These are phyloP conservation scores for Hericium rajendrae DNA, from an alignment of 768 basidiomycete genomes.

Conservation along the genomic window DNA sequence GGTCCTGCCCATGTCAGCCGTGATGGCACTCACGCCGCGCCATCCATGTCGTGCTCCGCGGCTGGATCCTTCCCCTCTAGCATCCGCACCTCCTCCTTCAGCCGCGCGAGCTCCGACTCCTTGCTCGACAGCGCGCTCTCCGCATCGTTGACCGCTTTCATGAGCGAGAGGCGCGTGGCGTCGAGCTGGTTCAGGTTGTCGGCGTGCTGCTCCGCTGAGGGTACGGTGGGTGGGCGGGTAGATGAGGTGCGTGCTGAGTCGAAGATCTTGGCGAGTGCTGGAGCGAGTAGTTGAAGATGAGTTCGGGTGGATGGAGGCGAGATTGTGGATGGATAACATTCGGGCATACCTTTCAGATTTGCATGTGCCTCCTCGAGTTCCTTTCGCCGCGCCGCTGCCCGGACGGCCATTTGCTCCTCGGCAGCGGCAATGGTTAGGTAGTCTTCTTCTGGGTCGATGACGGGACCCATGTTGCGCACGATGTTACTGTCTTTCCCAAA, in stretches of 20 bases:
- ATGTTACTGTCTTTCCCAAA: constrained; percentile 37
- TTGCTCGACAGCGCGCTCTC: constrained; percentile 56
- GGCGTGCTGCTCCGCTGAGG: constrained; percentile 53
- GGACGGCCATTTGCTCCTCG: constrained; percentile 56
- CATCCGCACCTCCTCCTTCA: constrained; percentile 53
- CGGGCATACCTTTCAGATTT: constrained; percentile 47
- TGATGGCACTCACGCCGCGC: constrained; percentile 43
- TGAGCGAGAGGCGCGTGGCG: constrained; percentile 48
- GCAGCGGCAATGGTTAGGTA: constrained; percentile 66
- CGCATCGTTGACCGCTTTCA: constrained; percentile 65
- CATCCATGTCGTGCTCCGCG: constrained; percentile 62
- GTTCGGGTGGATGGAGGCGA: too few relatives aligned
- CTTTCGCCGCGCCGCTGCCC: constrained; percentile 48
- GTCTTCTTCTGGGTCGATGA: constrained; percentile 75
- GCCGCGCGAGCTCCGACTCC: constrained; percentile 57
- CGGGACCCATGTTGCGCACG: constrained; percentile 57
- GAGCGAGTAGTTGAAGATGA: neutral
- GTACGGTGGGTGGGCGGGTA: constrained; percentile 58
- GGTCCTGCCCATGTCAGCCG: neutral
- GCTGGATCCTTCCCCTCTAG: constrained; percentile 68
- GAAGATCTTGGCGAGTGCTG: constrained; percentile 54
- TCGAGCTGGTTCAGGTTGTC: constrained; percentile 58
- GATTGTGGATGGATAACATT: too few relatives aligned
- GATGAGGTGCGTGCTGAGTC: constrained; percentile 67
- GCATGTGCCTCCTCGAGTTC: constrained; percentile 60